A percentile compares a stretch with the other conserved stretches of the same genome.
Conservation (phyloP, 2,329 filamentous ascomycete genomes). For the Dactylonectria macrodidyma region DNA sequence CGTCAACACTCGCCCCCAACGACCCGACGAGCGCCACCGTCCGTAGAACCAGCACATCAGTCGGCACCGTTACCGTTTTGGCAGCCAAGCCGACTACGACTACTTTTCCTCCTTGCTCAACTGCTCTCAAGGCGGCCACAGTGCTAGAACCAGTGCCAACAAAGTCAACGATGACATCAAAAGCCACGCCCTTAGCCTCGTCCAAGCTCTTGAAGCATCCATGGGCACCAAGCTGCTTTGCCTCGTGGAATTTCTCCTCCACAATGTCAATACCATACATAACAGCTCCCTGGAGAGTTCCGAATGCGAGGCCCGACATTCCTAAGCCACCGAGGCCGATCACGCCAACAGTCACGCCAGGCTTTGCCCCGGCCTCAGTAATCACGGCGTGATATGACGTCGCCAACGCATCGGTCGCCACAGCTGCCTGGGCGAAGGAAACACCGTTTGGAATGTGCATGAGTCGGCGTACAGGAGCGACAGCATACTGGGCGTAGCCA, state of each 20-base stretch:
- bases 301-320: conserved; percentile 12
- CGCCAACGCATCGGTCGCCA: conserved; percentile 22
- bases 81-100: conserved; percentile 21
- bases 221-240: not conserved
- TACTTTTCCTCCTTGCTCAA: conserved; percentile 13
- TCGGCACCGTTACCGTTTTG: conserved; percentile 4
- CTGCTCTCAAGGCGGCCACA: not conserved
- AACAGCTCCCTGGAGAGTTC: conserved; percentile 4
- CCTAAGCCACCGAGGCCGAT: conserved; percentile 25
- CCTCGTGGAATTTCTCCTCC: conserved; percentile 17
- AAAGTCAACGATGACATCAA: conserved; percentile 31
- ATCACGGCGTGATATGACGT: conserved; percentile 21
- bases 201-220: conserved; percentile 11
- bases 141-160: conserved; percentile 9
- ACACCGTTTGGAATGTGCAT: conserved; percentile 18
- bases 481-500: conserved; percentile 22
- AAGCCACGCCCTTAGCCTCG: not conserved
- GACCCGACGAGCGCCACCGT: not conserved
- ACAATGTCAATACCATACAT: conserved; percentile 28
- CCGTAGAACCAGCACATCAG: not conserved
- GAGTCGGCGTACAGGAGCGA: not conserved
- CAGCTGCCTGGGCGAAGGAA: conserved; percentile 21
- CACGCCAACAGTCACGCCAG: conserved; percentile 7
- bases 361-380: conserved; percentile 1
- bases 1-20: not conserved